Base-by-base conservation (phyloP, 805 yeast species). In the Martiniozyma abietophila region DNA sequence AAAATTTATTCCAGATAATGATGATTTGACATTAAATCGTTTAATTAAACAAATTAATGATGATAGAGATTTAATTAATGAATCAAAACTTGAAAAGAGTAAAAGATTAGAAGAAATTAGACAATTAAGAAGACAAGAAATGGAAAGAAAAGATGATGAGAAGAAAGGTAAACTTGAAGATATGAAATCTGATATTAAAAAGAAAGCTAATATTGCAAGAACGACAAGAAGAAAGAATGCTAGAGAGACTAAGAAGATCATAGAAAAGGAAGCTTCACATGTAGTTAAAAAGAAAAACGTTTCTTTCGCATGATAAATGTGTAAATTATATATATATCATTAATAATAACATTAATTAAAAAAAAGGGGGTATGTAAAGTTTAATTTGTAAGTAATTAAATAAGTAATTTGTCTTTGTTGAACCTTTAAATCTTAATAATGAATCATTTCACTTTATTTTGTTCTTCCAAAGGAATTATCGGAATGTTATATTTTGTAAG, bases 61-160 rank as follows among this genome's bases (percentile, higher is more conserved):
- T 51, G 73, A 78, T 41, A 68, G 76, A 44, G 96, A 89, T 42
- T 69, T 72, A 27, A 71, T 74, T 7, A 77, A 80, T 47, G 95
- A 88, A 50, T 80, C 95, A 46, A 92, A 86, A 58, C 64, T 92
- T 37, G 98, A 89, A 53, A 84, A 83, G 52, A 78, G 95, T 1
- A 74, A 83, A 51, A 77, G 94, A 57, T 65, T 92, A 31, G 96
- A 89, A 57, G 94, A 83, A 47, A 73, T 89, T 39, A 71, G 98
- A 51, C 95, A 85, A 28, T 64, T 85, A 44, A 84, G 81, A 62
- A 74, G 84, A 50, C 69, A 78, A 58, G 97, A 92, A 56, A 73
- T 89, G 45, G 96, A 89, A 54, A 65, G 80, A 53, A 80, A 79
- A 52, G 96, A 89, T 48, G 69, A 70, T 35, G 74, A 62, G 22